Evolutionary conservation across 805 yeast genomes (phyloP), one percentile per base, ranked within the genome.

Genomic region (Lachancea meyersii): DNA sequence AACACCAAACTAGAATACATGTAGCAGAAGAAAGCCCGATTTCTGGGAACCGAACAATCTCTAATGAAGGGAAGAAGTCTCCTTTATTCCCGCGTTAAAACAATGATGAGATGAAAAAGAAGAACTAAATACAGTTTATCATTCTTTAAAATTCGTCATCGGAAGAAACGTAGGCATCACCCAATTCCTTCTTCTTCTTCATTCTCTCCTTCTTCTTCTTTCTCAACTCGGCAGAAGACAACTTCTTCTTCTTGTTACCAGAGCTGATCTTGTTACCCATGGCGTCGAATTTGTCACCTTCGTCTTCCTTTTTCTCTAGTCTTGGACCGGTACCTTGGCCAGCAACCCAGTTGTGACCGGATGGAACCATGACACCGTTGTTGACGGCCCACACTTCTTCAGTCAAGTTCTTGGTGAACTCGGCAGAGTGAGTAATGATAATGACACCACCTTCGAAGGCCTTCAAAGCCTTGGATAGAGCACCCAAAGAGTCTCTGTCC

Each of bases 201-300:
- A 93, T 89, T 83, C 99, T 88, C 79, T 93, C 98, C 95, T 93
- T 93, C 97, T 93, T 93, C 96, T 93, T 93, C 96, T 93, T 93
- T 83, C 99, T 87, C 72, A 91, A 79, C 75, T 93, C 99, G 57
- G 98, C 97, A 69, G 97, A 88, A 59, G 97, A 86, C 68, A 93
- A 80, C 86, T 93, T 93, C 73, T 79, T 78, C 82, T 85, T 89
- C 94, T 93, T 93, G 85, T 88, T 86, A 71, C 77, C 86, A 70
- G 85, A 75, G 65, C 87, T 89, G 73, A 93, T 81, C 94, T 93
- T 93, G 96, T 93, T 93, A 80, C 99, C 99, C 94, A 93, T 87
- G 66, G 97, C 99, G 77, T 93, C 99, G 77, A 93, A 91, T 76
- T 89, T 86, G 72, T 91, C 97, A 71, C 84, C 98, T 74, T 89